Base-by-base conservation (phyloP, 2,329 filamentous ascomycete species). In the Dissoconium aciculare region DNA sequence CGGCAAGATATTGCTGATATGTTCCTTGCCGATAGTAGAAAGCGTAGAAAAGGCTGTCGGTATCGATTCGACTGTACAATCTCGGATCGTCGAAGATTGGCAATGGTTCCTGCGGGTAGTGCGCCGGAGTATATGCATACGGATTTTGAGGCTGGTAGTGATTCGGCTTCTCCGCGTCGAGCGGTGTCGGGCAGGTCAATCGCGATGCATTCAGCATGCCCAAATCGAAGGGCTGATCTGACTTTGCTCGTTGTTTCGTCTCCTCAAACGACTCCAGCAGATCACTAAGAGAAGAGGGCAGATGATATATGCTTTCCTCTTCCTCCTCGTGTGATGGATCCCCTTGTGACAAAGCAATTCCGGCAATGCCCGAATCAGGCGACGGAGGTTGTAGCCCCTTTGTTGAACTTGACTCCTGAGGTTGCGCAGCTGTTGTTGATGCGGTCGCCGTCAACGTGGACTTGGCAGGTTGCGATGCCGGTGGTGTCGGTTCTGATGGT, bases 1-100 rank as follows among this genome's bases (percentile, higher is more conserved):
- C 89, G 2, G 89, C 84, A 36, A 95, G 67, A 52, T 85, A 94
- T 54, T 98, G 89, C 55, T 95, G 85, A 46, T 92, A 85, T 1
- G 84, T 85, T 15, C 84, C 84, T 57, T 98, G 89, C 45, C 87
- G 83, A 64, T 98, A 98, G 65, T 98, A 98, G 60, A 98, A 98
- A 27, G 93, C 80, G 59, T 98, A 98, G 59, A 98, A 98, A 6
- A 98, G 66, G 16, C 87, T 93, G 52, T 98, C 89, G 1, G 85
- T 84, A 49, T 98, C 89, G 37, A 98, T 87, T 35, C 82, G 71
- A 15, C 71, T 71, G 57, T 94, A 98, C 38, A 98, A 60, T 27
- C 80, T 68, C 17, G 83, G 80, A 55, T 98, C 84, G 46, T 94
- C 84, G 45, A 95, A 87, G 41, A 95, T 83, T 2, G 78, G 63